Conservation (phyloP, 2,329 filamentous ascomycete genomes). For the Alternaria brassicae region DNA sequence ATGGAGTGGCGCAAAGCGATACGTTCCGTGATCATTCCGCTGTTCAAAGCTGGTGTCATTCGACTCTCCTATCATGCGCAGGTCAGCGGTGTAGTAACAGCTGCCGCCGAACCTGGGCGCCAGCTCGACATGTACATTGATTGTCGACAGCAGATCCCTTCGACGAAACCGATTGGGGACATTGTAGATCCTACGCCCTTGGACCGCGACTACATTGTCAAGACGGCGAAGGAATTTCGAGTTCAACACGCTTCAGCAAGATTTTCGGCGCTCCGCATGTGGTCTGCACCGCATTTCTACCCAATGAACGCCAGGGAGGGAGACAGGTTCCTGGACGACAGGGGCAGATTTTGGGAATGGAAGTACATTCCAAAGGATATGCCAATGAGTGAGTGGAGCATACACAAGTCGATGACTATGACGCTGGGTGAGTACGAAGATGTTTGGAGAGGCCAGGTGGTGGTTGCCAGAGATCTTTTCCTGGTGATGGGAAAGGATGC, state of each 20-base stretch:
- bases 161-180: conserved; percentile 26
- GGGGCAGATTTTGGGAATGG: conserved; percentile 56
- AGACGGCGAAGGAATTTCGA: conserved; percentile 43
- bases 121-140: conserved; percentile 38
- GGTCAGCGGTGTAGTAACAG: conserved; percentile 49
- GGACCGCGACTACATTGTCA: conserved; percentile 42
- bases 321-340: conserved; percentile 53
- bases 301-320: conserved; percentile 55
- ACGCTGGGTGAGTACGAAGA: conserved; percentile 39
- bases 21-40: conserved; percentile 53
- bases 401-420: conserved; percentile 51
- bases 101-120: conserved; percentile 48
- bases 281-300: conserved; percentile 60
- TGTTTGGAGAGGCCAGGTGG: conserved; percentile 49
- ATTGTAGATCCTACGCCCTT: conserved; percentile 47
- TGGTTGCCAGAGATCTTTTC: conserved; percentile 54
- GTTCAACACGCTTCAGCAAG: conserved; percentile 31
- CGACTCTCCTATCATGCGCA: conserved; percentile 34
- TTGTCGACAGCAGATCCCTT: conserved; percentile 47
- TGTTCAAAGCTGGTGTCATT: conserved; percentile 57
- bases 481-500: conserved; percentile 57
- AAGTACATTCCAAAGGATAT: conserved; percentile 60
- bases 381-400: conserved; percentile 53
- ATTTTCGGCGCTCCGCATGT: conserved; percentile 57
- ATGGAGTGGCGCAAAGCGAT: conserved; percentile 52